These are phyloP conservation scores for Truncatella angustata DNA, from an alignment of 2,329 filamentous ascomycete species.

Conservation along the genomic window DNA sequence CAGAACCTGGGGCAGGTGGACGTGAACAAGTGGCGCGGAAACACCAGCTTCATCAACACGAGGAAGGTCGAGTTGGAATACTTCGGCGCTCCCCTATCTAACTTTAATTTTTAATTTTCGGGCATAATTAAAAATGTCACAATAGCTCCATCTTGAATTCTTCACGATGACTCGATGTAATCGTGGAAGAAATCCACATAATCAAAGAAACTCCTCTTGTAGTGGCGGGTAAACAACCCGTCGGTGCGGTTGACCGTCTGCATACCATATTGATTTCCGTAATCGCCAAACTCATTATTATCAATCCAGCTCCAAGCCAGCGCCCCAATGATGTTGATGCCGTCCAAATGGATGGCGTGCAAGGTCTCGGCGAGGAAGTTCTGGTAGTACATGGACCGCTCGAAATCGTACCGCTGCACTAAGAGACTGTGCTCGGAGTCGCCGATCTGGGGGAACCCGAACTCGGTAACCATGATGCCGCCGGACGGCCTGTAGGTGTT, in stretches of 20 bases:
- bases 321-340: slow-evolving; percentile 51
- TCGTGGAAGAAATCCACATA: slow-evolving; percentile 44
- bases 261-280: slow-evolving; percentile 50
- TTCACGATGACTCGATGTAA: too few relatives aligned
- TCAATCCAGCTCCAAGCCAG: slow-evolving; percentile 52
- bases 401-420: slow-evolving; percentile 53
- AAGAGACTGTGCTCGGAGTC: slow-evolving; percentile 39
- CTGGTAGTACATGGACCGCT: slow-evolving; percentile 53
- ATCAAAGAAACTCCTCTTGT: slow-evolving; percentile 60
- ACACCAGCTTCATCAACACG: slow-evolving; percentile 11
- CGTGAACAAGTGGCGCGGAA: slow-evolving; percentile 9
- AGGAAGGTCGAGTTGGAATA: slow-evolving; percentile 12
- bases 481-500: slow-evolving; percentile 51
- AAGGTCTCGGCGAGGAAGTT: slow-evolving; percentile 53
- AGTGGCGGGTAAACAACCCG: slow-evolving; percentile 37
- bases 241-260: slow-evolving; percentile 55
- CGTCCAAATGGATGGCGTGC: slow-evolving; percentile 55
- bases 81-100: slow-evolving; percentile 6
- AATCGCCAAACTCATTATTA: slow-evolving; percentile 56
- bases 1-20: slow-evolving; percentile 1
- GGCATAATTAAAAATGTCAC: too few relatives aligned
- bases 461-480: slow-evolving; percentile 47
- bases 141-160: neutral
- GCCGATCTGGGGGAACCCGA: slow-evolving; percentile 54
- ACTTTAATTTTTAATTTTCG: too few relatives aligned